Base-by-base conservation (phyloP, 768 basidiomycete species). In the Solioccasus polychromus region DNA sequence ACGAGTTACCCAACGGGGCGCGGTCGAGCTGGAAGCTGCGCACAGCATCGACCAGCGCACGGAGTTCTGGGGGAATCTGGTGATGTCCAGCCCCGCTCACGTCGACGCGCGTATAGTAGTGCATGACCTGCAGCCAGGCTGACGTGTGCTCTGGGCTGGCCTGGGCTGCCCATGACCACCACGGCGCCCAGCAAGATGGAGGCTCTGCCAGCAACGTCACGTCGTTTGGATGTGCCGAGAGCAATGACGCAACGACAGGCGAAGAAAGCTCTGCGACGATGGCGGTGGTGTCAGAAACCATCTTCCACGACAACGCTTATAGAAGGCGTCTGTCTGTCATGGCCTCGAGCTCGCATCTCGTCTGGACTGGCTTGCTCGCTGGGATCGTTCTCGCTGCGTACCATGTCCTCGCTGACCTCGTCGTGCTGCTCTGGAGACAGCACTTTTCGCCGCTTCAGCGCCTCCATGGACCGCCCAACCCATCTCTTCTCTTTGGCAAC, bases 221-320 rank as follows among this genome's bases (percentile, higher is more conserved):
- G 45, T 77, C 72, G 55, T 80, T 80, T 22, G 78, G 78, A 50
- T 80, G 78, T 15, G 61, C 62, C 29, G 53, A 54, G n/a, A 80
- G 65, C 18, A 80, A 50, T 2, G 70, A 57, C 5, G 64, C 55
- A 11, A 58, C 34, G 32, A 51, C 19, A 0, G 63, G 60, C 9
- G 62, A 56, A 0, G 61, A 51, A 14, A 64, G 31, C 22, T 23
- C 25, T 18, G 55, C 38, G 35, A 45, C 51, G 30, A 64, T 61
- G 44, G 31, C 15, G 37, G 39, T 10, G 5, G 50, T 54, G 42
- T 37, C 32, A 36, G 31, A 44, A 41, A 26, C 6, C 26, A 10
- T 22, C 18, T 9, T 8, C 20, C 18, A 2, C 30, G n/a, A 44
- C 40, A 18, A 41, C 35, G 30, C 18, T 43, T 38, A 31, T 22